Percentiles rank a stretch among this genome's conserved stretches.
These are phyloP conservation scores for Cryphonectria carpinicola DNA, from an alignment of 2,329 filamentous ascomycete genomes.

Conservation along the genomic window DNA sequence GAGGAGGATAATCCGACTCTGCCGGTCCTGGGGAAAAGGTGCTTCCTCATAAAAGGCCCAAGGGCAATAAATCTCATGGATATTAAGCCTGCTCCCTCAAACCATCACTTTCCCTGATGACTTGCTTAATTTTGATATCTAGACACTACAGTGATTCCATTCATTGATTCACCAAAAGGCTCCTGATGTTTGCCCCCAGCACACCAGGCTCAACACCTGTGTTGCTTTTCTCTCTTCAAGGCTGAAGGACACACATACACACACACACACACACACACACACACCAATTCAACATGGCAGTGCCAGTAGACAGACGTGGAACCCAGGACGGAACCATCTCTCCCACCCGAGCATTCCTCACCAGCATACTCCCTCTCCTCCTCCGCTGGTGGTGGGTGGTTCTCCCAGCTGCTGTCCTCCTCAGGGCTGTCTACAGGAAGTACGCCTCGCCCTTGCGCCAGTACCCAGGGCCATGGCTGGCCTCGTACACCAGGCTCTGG, in stretches of 20 bases:
- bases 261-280: not conserved
- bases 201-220: constrained; percentile 21
- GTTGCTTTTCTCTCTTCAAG: not conserved
- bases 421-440: constrained; percentile 37
- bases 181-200: not conserved
- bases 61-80: not conserved
- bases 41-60: not conserved
- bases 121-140: not conserved
- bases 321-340: constrained; percentile 33
- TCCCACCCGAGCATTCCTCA: constrained; percentile 33
- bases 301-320: constrained; percentile 33
- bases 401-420: constrained; percentile 34
- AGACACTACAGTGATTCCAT: not conserved
- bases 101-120: not conserved
- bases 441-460: constrained; percentile 42
- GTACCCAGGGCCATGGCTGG: constrained; percentile 41
- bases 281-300: constrained; percentile 32
- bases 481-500: constrained; percentile 45
- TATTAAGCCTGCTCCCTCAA: not conserved
- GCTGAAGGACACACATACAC: not conserved
- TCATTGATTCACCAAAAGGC: not conserved
- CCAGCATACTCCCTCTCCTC: constrained; percentile 31
- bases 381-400: constrained; percentile 37
- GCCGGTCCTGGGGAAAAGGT: not conserved
- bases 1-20: not conserved